A percentile compares a stretch with the other conserved stretches of the same genome.
Conservation (phyloP, 805 yeast genomes). For the Ogataea paraovalis region DNA sequence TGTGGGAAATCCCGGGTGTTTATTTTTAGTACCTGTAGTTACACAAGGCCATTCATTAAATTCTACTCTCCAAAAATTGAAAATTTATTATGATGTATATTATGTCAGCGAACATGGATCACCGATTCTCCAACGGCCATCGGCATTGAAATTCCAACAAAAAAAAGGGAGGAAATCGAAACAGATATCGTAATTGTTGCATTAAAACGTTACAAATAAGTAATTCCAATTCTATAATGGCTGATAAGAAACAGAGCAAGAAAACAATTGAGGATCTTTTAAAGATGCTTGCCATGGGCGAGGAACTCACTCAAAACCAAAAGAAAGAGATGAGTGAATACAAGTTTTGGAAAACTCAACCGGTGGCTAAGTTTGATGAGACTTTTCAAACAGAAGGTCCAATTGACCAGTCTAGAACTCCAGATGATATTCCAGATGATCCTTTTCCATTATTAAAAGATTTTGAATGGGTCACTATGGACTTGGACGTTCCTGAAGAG, state of each 20-base stretch:
- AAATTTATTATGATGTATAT: too few relatives aligned
- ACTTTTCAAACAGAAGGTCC: conserved; percentile 70
- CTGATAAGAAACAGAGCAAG: conserved; percentile 8
- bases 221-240: neutral
- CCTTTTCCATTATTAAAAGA: conserved; percentile 73
- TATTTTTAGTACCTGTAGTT: too few relatives aligned
- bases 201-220: too few relatives aligned
- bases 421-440: conserved; percentile 63
- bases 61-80: too few relatives aligned
- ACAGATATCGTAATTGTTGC: too few relatives aligned
- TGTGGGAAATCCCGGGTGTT: too few relatives aligned
- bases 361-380: conserved; percentile 78
- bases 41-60: too few relatives aligned
- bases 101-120: too few relatives aligned
- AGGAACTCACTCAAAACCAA: conserved; percentile 52
- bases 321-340: conserved; percentile 79
- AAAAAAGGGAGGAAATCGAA: too few relatives aligned
- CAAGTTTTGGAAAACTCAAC: conserved; percentile 98
- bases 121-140: too few relatives aligned
- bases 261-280: conserved; percentile 59
- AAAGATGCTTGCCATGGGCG: conserved; percentile 48
- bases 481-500: conserved; percentile 50
- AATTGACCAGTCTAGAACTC: conserved; percentile 62
- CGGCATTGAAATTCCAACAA: too few relatives aligned
- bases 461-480: conserved; percentile 87